Evolutionary conservation across 83 land plant species (phyloP).

Genomic region (Thuja plicata): DNA sequence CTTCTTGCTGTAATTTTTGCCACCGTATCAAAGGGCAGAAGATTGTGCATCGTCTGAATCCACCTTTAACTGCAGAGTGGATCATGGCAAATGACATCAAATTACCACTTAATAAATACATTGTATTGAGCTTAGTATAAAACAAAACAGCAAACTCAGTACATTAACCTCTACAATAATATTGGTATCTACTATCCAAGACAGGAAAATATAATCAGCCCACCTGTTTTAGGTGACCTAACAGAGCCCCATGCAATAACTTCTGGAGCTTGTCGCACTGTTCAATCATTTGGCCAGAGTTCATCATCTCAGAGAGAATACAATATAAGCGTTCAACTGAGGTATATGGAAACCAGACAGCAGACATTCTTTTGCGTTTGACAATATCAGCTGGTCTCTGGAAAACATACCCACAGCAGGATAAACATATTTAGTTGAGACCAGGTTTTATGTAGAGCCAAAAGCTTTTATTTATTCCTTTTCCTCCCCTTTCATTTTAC

Average conservation of each 20-base stretch:
- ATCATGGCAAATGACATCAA: background rate
- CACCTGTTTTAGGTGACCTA: slow-evolving; percentile 52
- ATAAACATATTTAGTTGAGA: background rate
- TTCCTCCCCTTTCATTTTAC: background rate
- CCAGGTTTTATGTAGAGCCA: background rate
- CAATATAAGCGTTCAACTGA: slow-evolving; percentile 57
- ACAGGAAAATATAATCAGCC: background rate
- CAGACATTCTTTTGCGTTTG: slow-evolving; percentile 51
- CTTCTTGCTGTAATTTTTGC: background rate
- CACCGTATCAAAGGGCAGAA: slow-evolving; percentile 15
- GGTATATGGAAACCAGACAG: slow-evolving; percentile 71
- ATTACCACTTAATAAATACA: background rate
- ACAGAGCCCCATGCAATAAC: slow-evolving; percentile 40
- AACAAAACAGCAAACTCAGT: background rate
- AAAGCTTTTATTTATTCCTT: background rate
- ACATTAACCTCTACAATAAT: background rate
- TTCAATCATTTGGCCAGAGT: slow-evolving; percentile 50
- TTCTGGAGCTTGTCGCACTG: slow-evolving; percentile 54
- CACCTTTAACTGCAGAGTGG: slow-evolving; percentile 35
- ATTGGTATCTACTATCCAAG: background rate
- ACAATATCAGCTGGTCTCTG: slow-evolving; percentile 61
- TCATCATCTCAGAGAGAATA: slow-evolving; percentile 40
- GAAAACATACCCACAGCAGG: slow-evolving; percentile 11
- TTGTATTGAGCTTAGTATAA: background rate
- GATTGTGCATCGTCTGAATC: slow-evolving; percentile 43